Conservation (phyloP, 768 basidiomycete genomes). For the Lentinula edodes region DNA sequence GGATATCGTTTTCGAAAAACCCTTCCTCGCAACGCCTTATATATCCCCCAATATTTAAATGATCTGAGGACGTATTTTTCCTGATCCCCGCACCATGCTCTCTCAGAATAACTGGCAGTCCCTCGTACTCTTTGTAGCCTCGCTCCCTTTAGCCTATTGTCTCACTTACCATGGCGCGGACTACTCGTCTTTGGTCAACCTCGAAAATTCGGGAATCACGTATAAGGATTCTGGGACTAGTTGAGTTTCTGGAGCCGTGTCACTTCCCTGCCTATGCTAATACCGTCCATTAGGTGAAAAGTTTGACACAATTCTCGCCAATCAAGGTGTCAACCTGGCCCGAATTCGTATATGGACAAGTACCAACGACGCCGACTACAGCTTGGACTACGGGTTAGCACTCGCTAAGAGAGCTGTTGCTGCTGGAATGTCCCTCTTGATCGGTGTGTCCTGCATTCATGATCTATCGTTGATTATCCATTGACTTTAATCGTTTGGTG, state of each 20-base stretch:
- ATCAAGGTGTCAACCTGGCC: slow-evolving; percentile 52
- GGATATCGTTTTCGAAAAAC: neutral
- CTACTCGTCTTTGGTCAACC: slow-evolving; percentile 47
- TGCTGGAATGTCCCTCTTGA: slow-evolving; percentile 47
- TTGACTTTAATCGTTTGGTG: neutral
- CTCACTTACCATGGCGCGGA: slow-evolving; percentile 51
- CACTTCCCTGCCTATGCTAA: neutral
- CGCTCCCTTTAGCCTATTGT: neutral
- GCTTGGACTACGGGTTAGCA: slow-evolving; percentile 43
- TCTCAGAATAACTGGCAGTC: neutral
- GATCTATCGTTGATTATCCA: neutral
- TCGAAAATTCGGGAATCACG: slow-evolving; percentile 39
- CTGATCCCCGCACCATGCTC: neutral
- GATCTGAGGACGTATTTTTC: no score
- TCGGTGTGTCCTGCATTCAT: slow-evolving; percentile 45
- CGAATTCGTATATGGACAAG: slow-evolving; percentile 62
- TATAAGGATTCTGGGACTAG: slow-evolving; percentile 36
- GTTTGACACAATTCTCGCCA: slow-evolving; percentile 49
- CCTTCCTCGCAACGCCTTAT: neutral
- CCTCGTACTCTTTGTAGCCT: neutral
- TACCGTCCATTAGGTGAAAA: slow-evolving; percentile 19
- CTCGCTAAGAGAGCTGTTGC: slow-evolving; percentile 51
- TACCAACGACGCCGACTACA: slow-evolving; percentile 44
- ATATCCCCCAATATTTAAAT: no score
- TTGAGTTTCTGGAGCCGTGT: neutral